Evolutionary conservation across 2,329 filamentous ascomycete genomes (phyloP), one percentile per base, ranked within the genome.

Genomic region (Trichoderma semiorbis): DNA sequence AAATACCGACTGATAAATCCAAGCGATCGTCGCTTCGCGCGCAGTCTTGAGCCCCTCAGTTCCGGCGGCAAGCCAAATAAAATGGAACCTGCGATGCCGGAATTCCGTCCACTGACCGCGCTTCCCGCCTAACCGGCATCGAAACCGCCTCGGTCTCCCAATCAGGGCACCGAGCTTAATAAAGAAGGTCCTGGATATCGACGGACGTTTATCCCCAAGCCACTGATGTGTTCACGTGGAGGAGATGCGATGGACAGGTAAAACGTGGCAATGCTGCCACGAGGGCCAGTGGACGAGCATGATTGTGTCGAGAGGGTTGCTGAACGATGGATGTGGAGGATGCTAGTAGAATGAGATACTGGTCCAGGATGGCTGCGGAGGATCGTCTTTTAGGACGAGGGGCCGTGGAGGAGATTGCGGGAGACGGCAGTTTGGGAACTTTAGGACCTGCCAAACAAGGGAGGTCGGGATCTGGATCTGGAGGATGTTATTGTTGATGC

Each of bases 221-320:
- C 70, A 71, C 14, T 71, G 30, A 67, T 67, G 26, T 39, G 63
- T 39, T 67, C 70, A 71, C 70, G 70, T 71, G 70, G 70, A 67
- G 63, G 39, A n/a, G 21, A 24, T n/a, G 32, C 47, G 28, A 63
- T 60, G 53, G 32, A 34, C 14, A 26, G 60, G 32, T 58, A 16
- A 36, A 60, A 65, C 47, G 69, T 61, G 60, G 60, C 14, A 12
- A 47, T 3, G 69, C 34, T 28, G 8, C 47, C 60, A 70, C 61
- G 69, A 55, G 69, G 39, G 47, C 60, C 69, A 65, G 57, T 58
- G 8, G 58, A 30, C n/a, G 58, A 34, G 68, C 57, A 28, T 69
- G 55, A 69, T 69, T 69, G 67, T 50, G 16, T 36, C 26, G 53
- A 60, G 26, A 47, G 34, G 36, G 30, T 12, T 28, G 57, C 57